Base-by-base conservation (phyloP, 148 eudicot species). In the Camellia granthamiana region DNA sequence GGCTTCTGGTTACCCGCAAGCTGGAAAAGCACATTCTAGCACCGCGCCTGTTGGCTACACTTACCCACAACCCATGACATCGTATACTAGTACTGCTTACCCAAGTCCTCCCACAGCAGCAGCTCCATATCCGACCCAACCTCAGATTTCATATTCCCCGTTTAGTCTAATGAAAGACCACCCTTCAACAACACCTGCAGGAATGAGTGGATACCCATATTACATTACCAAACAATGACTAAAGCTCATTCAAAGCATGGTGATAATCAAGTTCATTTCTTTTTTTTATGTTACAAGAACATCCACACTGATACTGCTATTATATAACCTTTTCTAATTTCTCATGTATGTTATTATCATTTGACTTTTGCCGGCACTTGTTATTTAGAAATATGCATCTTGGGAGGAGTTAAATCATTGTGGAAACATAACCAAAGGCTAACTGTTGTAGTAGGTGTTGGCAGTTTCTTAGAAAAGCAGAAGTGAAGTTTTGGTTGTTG, bases 121-220 rank as follows among this genome's bases (percentile, higher is more conserved):
- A 64, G 81, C 82, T 23, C 86, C 83, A 47, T 89, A 86, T 75
- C 79, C 85, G 7, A 68, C 73, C 70, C 86, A 62, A 41, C 77
- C 88, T 60, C 90, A 82, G 51, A 78, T 75, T 69, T 49, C 90
- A 54, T 88, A 88, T 81, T 69, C 89, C 51, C 81, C 83, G 8
- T 78, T 75, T 63, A 68, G 83, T 54, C 47, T 66, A 5, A 86
- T 65, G 79, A 84, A 79, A 77, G 89, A 89, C 5, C 87, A 7
- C 42, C 81, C 80, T 69, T 78, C 77, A 64, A 80, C 82, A 23
- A 19, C 88, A 18, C 71, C 87, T 14, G 8, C 78, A 15, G 88
- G 83, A 51, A 49, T 81, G 49, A 83, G 86, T 4, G 82, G 86
- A n/a, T 88, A 86, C 80, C 90, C 92, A 6, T 89, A 82, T 81